These are phyloP conservation scores for Botryotinia convoluta DNA, from an alignment of 2,329 filamentous ascomycete species.

Conservation along the genomic window DNA sequence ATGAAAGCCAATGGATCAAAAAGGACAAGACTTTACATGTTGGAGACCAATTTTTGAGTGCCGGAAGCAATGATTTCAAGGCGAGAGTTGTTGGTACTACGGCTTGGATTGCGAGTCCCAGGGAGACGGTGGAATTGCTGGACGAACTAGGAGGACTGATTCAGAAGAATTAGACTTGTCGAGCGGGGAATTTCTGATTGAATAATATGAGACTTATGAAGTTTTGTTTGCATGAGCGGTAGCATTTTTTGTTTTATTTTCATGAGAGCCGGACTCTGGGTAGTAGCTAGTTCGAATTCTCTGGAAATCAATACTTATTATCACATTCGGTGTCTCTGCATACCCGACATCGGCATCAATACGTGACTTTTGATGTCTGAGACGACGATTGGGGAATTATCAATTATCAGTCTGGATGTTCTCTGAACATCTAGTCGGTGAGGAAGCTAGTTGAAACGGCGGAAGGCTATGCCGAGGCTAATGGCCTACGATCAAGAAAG, in stretches of 20 bases:
- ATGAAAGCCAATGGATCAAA: slow-evolving; percentile 47
- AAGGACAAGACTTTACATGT: slow-evolving; percentile 86
- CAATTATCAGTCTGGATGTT: not conserved
- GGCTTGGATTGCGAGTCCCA: slow-evolving; percentile 92
- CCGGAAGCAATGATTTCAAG: slow-evolving; percentile 96
- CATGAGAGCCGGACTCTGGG: not conserved
- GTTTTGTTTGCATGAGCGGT: not conserved
- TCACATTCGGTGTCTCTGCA: not conserved
- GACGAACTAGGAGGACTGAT: slow-evolving; percentile 70
- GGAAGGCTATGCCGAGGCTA: not conserved
- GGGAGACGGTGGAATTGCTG: slow-evolving; percentile 83
- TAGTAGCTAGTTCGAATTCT: not conserved
- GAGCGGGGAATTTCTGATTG: not conserved
- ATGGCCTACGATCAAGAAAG: not conserved
- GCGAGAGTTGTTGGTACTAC: slow-evolving; percentile 88
- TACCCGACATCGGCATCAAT: not conserved
- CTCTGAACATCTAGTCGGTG: not conserved
- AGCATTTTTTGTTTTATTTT: not conserved
- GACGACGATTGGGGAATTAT: not conserved
- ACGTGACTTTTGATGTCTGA: not conserved
- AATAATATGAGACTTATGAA: not conserved
- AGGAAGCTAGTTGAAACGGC: not conserved
- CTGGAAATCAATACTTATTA: not conserved
- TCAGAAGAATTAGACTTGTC: not conserved
- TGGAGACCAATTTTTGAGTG: slow-evolving; percentile 93